Evolutionary conservation across 2,329 filamentous ascomycete genomes (phyloP), one percentile per base, ranked within the genome.

Genomic region (Lachnellula arida): DNA sequence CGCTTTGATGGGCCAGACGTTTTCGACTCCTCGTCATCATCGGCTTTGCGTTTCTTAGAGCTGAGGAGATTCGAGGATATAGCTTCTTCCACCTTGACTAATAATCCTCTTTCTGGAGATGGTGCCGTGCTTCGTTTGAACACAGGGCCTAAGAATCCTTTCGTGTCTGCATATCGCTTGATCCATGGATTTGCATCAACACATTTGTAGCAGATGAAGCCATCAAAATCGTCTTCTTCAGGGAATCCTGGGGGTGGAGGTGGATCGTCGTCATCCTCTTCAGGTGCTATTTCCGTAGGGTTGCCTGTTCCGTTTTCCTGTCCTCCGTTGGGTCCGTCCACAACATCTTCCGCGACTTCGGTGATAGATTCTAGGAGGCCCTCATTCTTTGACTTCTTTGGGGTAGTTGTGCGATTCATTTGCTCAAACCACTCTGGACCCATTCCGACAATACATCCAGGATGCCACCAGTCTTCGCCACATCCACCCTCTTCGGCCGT

Each of bases 391-490:
- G 60, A 44, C 46, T 74, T 73, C 7, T 56, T n/a, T 52, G 57
- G 17, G 7, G 50, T 61, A 37, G 56, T 55, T 63, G 71, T 61
- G 71, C 68, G 71, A 72, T 76, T 66, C 74, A 65, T 63, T 46
- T 71, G 78, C 67, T 87, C 84, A 61, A 78, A 84, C 84, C 88
- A 92, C 57, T 84, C 81, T 11, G 90, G 82, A 0, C 87, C 85
- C 63, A 95, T 75, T 5, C 92, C 92, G 49, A 96, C 84, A 7
- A 97, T 76, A 69, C 93, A 97, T 60, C 94, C 91, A 0, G 93
- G 91, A 74, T 97, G 93, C 80, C 91, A 97, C 93, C 93, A 97
- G 69, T 97, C 93, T 74, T 97, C 93, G 12, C 93, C 93, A 72
- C 93, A 97, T 4, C 92, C 93, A 15, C 92, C 92, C 1, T 87